A percentile compares a stretch with the other conserved stretches of the same genome.
These are phyloP conservation scores for Diaporthe capsici DNA, from an alignment of 2,329 filamentous ascomycete genomes.

Conservation along the genomic window DNA sequence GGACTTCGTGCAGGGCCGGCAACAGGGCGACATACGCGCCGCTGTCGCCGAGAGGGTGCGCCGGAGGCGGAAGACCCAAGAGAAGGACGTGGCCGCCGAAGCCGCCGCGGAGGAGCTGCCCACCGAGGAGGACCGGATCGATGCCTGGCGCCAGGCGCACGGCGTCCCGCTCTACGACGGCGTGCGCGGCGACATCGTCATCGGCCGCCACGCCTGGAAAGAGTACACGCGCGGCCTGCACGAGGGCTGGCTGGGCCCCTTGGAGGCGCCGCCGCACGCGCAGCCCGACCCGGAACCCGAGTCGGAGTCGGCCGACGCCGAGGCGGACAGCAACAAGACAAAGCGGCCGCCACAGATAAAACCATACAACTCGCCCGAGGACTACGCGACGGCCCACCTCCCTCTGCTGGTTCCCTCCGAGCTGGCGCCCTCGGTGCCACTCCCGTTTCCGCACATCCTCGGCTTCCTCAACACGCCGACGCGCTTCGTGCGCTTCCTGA, in stretches of 20 bases:
- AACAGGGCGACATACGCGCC: constrained; percentile 92
- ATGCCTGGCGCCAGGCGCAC: constrained; percentile 73
- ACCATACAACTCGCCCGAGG: constrained; percentile 80
- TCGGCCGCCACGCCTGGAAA: constrained; percentile 96
- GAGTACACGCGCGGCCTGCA: constrained; percentile 95
- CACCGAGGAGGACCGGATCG: constrained; percentile 72
- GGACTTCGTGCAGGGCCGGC: constrained; percentile 93
- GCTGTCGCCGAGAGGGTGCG: constrained; percentile 90
- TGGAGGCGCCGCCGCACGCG: constrained; percentile 70
- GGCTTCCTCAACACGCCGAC: constrained; percentile 93
- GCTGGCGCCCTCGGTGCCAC: constrained; percentile 79
- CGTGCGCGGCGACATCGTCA: constrained; percentile 85
- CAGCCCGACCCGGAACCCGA: constrained; percentile 46
- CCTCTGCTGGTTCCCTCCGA: constrained; percentile 77
- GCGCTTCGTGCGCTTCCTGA: constrained; percentile 89
- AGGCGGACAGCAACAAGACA: constrained; percentile 62
- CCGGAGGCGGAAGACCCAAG: constrained; percentile 74
- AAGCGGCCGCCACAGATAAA: constrained; percentile 73
- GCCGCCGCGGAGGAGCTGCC: constrained; percentile 60
- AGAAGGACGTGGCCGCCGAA: constrained; percentile 55
- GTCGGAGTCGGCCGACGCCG: constrained; percentile 43
- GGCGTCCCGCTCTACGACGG: constrained; percentile 81
- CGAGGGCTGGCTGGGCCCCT: constrained; percentile 94
- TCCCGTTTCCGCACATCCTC: constrained; percentile 90
- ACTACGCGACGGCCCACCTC: constrained; percentile 78